These are phyloP conservation scores for Immersiporthe knoxdaviesiana DNA, from an alignment of 2,329 filamentous ascomycete genomes.

Conservation along the genomic window DNA sequence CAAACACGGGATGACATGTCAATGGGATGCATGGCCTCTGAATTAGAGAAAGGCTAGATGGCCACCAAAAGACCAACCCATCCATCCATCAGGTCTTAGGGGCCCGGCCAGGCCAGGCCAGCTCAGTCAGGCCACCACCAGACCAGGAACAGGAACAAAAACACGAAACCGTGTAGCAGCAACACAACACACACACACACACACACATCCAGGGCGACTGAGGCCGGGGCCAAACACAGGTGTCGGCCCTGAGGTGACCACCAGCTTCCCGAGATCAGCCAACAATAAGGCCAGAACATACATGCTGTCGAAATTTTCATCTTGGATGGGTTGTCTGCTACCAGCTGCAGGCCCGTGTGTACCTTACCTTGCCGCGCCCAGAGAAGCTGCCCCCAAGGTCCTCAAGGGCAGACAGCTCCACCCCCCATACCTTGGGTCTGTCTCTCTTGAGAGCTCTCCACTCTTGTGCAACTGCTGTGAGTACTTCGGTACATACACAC, in stretches of 20 bases:
- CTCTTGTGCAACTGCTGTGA: neutral
- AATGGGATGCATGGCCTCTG: neutral
- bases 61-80: neutral
- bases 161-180: neutral
- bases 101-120: neutral
- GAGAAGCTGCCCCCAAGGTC: neutral
- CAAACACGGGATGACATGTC: neutral
- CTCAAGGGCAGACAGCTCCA: slow-evolving; percentile 4
- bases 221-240: neutral
- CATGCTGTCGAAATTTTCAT: slow-evolving; percentile 8
- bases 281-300: slow-evolving; percentile 9
- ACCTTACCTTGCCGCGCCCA: slow-evolving; percentile 1
- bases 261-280: neutral
- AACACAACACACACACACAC: too few species aligned
- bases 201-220: slow-evolving; percentile 5
- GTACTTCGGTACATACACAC: neutral
- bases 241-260: neutral
- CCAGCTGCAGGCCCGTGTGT: slow-evolving; percentile 4
- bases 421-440: neutral
- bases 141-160: slow-evolving; percentile 3
- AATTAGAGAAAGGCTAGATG: neutral
- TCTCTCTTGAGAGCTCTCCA: neutral
- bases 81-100: neutral
- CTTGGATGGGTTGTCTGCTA: neutral
- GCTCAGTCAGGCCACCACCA: slow-evolving; percentile 3